phyloP scores from a whole-genome alignment of 2,329 filamentous ascomycete genomes.

The Neophaeococcomyces aloes region DNA sequence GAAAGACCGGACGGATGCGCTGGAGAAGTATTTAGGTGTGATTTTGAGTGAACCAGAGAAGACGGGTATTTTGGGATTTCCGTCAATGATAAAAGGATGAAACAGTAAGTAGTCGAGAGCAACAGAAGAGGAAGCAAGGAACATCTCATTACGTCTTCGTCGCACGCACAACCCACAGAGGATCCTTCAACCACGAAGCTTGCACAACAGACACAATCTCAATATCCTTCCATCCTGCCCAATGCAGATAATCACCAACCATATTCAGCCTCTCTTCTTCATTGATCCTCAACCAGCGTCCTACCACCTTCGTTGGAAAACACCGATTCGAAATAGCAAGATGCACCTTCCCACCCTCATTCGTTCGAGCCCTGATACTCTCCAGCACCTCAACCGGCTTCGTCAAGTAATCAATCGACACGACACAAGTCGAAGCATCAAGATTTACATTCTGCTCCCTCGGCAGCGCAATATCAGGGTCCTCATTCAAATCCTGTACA shows the following conservation, averaged over 20 bases:
- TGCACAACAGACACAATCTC: slow-evolving; percentile 40
- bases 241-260: slow-evolving; percentile 44
- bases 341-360: slow-evolving; percentile 38
- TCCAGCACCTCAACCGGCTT: slow-evolving; percentile 36
- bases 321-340: slow-evolving; percentile 43
- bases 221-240: slow-evolving; percentile 42
- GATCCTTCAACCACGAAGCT: slow-evolving; percentile 28
- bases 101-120: too few relatives aligned
- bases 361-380: slow-evolving; percentile 32
- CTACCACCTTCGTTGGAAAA: slow-evolving; percentile 44
- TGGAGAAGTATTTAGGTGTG: slow-evolving; percentile 45
- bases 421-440: slow-evolving; percentile 41
- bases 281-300: slow-evolving; percentile 36
- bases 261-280: slow-evolving; percentile 39
- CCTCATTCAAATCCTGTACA: slow-evolving; percentile 37
- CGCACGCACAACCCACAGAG: slow-evolving; percentile 37
- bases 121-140: too few relatives aligned
- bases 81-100: slow-evolving; percentile 39
- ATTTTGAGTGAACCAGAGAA: slow-evolving; percentile 41
- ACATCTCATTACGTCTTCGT: slow-evolving; percentile 16
- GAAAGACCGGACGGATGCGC: slow-evolving; percentile 41
- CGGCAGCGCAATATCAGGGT: slow-evolving; percentile 24
- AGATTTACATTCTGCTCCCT: slow-evolving; percentile 21
- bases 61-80: slow-evolving; percentile 40
- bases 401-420: slow-evolving; percentile 43